These are phyloP conservation scores for Solanum tarapatanum DNA, from an alignment of 257 asterid species.

Conservation along the genomic window DNA sequence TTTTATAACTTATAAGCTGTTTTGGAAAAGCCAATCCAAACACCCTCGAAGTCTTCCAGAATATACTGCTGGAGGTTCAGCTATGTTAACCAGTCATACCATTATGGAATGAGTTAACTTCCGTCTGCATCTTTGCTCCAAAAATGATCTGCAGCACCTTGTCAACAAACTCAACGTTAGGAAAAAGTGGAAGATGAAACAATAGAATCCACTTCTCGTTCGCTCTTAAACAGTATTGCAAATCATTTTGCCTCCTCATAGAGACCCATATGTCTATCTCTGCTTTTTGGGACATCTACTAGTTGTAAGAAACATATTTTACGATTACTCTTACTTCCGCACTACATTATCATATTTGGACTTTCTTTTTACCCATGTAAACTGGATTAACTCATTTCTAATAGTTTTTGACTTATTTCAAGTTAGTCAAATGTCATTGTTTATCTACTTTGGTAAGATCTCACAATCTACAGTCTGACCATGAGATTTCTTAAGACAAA, in stretches of 20 bases:
- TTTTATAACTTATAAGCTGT: neutral
- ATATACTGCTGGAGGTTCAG: neutral
- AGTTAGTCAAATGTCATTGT: neutral
- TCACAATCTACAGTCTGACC: neutral
- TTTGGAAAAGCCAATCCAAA: neutral
- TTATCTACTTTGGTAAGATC: neutral
- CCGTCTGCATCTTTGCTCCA: neutral
- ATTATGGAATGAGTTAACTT: neutral
- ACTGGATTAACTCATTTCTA: neutral
- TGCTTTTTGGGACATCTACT: neutral
- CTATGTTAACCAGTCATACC: neutral
- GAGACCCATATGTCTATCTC: neutral
- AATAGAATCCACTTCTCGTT: neutral
- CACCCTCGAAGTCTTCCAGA: neutral
- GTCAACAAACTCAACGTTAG: neutral
- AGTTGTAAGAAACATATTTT: neutral
- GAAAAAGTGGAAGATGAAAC: neutral
- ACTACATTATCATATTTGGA: neutral
- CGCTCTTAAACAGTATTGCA: neutral
- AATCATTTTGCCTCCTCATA: neutral
- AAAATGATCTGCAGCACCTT: neutral
- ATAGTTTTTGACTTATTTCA: neutral
- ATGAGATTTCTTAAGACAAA: neutral
- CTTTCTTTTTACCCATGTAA: neutral
- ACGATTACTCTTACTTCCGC: neutral